phyloP scores from a whole-genome alignment of 1,284 basidiomycete genomes.

The Tilletia caries region DNA sequence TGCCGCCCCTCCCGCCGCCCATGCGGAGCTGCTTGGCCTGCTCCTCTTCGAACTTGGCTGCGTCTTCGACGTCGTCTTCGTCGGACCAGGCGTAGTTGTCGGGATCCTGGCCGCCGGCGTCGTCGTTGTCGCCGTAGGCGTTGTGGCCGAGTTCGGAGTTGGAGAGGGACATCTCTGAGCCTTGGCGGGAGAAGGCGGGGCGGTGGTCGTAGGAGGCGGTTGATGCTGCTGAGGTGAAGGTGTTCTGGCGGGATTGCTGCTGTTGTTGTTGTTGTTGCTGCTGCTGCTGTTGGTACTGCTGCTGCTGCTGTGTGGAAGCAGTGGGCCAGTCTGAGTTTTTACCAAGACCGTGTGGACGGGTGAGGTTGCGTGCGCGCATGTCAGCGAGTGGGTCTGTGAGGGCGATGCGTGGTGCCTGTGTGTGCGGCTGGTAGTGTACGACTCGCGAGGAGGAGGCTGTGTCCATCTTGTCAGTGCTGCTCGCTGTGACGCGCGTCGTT shows the following conservation, averaged over 20 bases:
- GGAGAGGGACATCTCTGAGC: not conserved
- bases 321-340: constrained; percentile 36
- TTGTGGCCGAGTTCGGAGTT: constrained; percentile 32
- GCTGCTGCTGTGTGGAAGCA: not conserved
- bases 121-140: constrained; percentile 22
- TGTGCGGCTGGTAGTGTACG: not conserved
- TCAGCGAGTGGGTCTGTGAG: constrained; percentile 45
- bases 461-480: not conserved
- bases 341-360: constrained; percentile 35
- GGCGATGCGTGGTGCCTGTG: constrained; percentile 32
- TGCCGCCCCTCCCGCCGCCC: constrained; percentile 16
- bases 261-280: not conserved
- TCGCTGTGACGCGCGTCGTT: not conserved
- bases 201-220: not conserved
- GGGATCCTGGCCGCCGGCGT: constrained; percentile 31
- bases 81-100: constrained; percentile 50
- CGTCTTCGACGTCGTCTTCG: constrained; percentile 43
- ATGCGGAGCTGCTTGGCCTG: constrained; percentile 30
- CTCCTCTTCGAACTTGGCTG: constrained; percentile 32
- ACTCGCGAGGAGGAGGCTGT: not conserved
- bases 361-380: constrained; percentile 35
- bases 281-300: not conserved
- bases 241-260: not conserved
- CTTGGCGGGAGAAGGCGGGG: not conserved
- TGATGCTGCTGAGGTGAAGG: not conserved